Evolutionary conservation across 768 basidiomycete species (phyloP).

Genomic region (Tylopilus plumbeoviolaceoides): DNA sequence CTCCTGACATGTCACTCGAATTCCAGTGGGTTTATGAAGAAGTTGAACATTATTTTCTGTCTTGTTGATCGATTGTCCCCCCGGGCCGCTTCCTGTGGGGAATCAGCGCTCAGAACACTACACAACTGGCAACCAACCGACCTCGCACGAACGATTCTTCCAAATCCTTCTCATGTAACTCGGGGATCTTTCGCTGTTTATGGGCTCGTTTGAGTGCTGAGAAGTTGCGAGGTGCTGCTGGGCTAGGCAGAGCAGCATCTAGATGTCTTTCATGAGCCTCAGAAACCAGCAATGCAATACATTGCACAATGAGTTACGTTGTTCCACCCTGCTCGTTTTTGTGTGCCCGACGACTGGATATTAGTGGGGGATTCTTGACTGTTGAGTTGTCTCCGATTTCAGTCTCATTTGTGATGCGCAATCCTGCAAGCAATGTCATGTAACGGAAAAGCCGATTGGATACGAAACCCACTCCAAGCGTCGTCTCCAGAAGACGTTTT

Average conservation of each 20-base stretch:
- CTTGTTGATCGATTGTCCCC: conserved; percentile 97
- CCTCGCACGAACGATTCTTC: conserved; percentile 87
- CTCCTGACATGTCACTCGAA: conserved; percentile 84
- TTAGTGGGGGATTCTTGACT: conserved; percentile 55
- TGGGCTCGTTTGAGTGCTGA: conserved; percentile 71
- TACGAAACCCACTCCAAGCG: conserved; percentile 51
- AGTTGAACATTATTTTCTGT: conserved; percentile 89
- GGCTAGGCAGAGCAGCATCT: conserved; percentile 33
- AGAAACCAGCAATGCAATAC: conserved; percentile 31
- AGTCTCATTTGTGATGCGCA: conserved; percentile 74
- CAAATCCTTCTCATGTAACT: conserved; percentile 74
- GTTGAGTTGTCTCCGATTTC: conserved; percentile 84
- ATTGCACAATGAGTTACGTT: conserved; percentile 21
- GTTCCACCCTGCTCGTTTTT: conserved; percentile 37
- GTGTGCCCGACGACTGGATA: conserved; percentile 46
- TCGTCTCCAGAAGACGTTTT: conserved; percentile 35
- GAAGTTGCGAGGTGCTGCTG: conserved; percentile 43
- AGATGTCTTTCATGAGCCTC: conserved; percentile 23
- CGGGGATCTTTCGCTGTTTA: conserved; percentile 57
- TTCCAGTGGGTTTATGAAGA: conserved; percentile 82
- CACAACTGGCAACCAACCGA: conserved; percentile 28
- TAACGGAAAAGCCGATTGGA: background rate
- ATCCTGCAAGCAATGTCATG: conserved; percentile 38
- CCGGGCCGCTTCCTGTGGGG: conserved; percentile 76
- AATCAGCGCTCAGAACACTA: conserved; percentile 8